Base-by-base conservation (phyloP, 495 filamentous ascomycete genomes). In the Penicillium manginii region DNA sequence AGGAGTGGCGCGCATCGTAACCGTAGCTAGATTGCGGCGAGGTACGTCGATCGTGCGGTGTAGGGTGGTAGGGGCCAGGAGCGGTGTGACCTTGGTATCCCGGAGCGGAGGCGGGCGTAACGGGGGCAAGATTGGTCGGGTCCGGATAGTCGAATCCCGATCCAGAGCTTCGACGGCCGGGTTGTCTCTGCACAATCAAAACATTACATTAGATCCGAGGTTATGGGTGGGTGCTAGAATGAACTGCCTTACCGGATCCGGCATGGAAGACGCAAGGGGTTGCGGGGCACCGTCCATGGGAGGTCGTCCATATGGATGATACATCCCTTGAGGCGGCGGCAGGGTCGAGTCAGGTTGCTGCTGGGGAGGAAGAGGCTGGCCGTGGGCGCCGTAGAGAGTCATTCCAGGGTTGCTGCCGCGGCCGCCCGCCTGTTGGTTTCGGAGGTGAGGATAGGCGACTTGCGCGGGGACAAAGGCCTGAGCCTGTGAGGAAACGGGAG, bases 381-480 rank as follows among this genome's bases (percentile, higher is more conserved):
- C 90, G 64, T 91, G 88, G 35, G 89, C 87, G 29, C 89, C 89
- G 72, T 89, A 92, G 40, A 92, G 79, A 57, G 79, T 65, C 42
- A 78, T 66, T 7, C 55, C 62, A 3, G 70, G 71, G 71, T 73
- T 57, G 43, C 76, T 73, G 55, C 76, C 74, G 51, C 77, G 74
- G 42, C 67, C 73, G 22, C 69, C 40, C 4, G 35, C 70, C 55
- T 73, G 79, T 50, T 72, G 70, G 60, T 81, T 81, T 48, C 81
- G 78, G 69, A 88, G 67, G 64, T 86, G 78, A 31, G 86, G 85
- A 58, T 87, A 89, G 50, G 83, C 86, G 19, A 88, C 83, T 66
- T 92, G 90, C 21, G 89, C 90, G 7, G 90, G 90, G 29, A 92
- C 90, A 68, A 93, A 92, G 9, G 90, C 90, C 71, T 92, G 90